phyloP scores from a whole-genome alignment of 2,329 filamentous ascomycete genomes.

The Drechslerella dactyloides region DNA sequence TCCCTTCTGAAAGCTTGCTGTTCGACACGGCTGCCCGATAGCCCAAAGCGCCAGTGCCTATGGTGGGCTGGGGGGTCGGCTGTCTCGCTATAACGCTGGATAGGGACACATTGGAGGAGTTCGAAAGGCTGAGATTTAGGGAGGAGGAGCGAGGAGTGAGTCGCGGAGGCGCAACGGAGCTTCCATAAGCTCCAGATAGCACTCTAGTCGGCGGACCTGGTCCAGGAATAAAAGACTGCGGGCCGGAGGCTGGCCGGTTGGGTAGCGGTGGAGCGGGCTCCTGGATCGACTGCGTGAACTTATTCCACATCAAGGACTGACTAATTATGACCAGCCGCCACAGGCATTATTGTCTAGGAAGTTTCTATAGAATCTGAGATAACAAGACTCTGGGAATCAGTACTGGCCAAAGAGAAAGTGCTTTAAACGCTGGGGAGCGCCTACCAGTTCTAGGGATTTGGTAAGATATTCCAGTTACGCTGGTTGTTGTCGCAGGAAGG shows the following conservation, averaged over 20 bases:
- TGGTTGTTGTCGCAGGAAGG: background rate
- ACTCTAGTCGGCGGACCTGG: conserved; percentile 39
- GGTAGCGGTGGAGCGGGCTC: conserved; percentile 46
- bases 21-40: conserved; percentile 29
- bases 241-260: conserved; percentile 30
- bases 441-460: background rate
- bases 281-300: conserved; percentile 50
- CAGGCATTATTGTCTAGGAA: conserved; percentile 41
- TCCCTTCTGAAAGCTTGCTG: conserved; percentile 41
- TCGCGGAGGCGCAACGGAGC: conserved; percentile 26
- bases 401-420: background rate
- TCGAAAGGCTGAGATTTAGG: conserved; percentile 74
- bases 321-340: conserved; percentile 47
- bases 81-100: conserved; percentile 67
- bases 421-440: background rate
- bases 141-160: conserved; percentile 76
- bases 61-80: conserved; percentile 21
- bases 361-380: too few relatives aligned
- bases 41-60: conserved; percentile 15
- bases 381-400: background rate
- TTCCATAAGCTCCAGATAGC: conserved; percentile 36
- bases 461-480: background rate
- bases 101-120: conserved; percentile 78
- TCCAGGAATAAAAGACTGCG: conserved; percentile 15
- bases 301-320: conserved; percentile 50